Conservation (phyloP, 2,329 filamentous ascomycete species). For the Pseudocercospora ulei region DNA sequence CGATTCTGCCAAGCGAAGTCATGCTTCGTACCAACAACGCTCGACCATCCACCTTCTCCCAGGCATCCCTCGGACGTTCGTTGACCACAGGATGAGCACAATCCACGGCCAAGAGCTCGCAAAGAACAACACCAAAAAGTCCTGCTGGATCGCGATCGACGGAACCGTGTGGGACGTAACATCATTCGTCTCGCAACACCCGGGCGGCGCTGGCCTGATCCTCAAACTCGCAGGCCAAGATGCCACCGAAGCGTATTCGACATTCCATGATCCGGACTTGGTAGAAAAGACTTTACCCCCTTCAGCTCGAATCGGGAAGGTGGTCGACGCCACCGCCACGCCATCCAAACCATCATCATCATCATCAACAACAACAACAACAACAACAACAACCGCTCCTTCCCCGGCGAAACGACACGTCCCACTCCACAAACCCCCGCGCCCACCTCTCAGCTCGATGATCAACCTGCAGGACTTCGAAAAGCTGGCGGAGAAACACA, state of each 20-base stretch:
- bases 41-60: no score
- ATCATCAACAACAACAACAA: no score
- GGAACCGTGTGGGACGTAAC: conserved; percentile 85
- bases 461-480: conserved; percentile 42
- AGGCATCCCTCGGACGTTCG: no score
- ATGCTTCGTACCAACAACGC: conserved; percentile 3
- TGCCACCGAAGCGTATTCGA: conserved; percentile 46
- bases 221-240: conserved; percentile 45
- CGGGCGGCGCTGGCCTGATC: conserved; percentile 53
- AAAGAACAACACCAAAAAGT: conserved; percentile 69
- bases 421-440: conserved; percentile 17
- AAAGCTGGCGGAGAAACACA: conserved; percentile 31
- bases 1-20: conserved; percentile 8
- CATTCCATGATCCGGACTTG: conserved; percentile 42
- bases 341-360: no score
- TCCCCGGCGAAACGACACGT: conserved; percentile 1
- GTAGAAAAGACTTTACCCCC: conserved; percentile 37
- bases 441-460: conserved; percentile 40
- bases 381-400: no score
- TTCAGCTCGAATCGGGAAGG: conserved; percentile 32
- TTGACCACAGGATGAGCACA: conserved; percentile 14
- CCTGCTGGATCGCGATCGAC: conserved; percentile 86
- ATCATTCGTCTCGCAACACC: conserved; percentile 78
- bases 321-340: conserved; percentile 17
- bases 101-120: conserved; percentile 46